Base-by-base conservation (phyloP, 2,329 filamentous ascomycete species). In the Periconia macrospinosa region DNA sequence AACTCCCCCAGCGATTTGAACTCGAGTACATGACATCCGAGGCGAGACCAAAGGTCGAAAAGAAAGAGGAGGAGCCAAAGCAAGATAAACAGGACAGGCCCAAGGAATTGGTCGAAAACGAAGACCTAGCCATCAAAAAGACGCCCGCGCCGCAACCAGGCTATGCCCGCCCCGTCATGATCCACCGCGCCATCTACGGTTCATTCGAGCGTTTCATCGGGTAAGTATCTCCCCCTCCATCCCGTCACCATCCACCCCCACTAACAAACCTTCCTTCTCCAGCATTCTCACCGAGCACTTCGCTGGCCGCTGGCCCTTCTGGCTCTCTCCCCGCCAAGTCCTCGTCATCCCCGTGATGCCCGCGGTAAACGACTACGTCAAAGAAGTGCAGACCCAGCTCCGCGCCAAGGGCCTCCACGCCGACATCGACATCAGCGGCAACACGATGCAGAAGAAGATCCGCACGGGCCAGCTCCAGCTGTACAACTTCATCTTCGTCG, bases 381-480 rank as follows among this genome's bases (percentile, higher is more conserved):
- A 72, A 80, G 89, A 93, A 74, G 85, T 93, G 7, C 85, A 89
- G 67, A 74, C 76, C 55, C 78, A 87, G 57, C 87, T 92, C 77
- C 84, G 87, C 68, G 79, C 82, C 55, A 81, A 87, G 72, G 81
- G 81, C 46, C 84, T 93, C 74, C 89, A 88, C 67, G 84, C 85
- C 69, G 88, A 91, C 70, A 80, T 88, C 54, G 88, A 90, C 70
- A 79, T 88, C 48, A 83, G 83, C 62, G 86, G 88, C 66, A 91
- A 93, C 76, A 94, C 90, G 7, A 85, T 94, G 77, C 87, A 91
- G 74, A 93, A 94, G 84, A 94, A 94, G 85, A 91, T 94, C 62
- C 87, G 90, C 63, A 92, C 84, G 52, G 90, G 86, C 14, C 90
- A 94, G 76, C 75, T 93, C 65, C 81, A 87, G 49, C 87, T 92